Evolutionary conservation across 2,329 filamentous ascomycete genomes (phyloP), one percentile per base, ranked within the genome.

Genomic region (Cordyceps tenuipes): DNA sequence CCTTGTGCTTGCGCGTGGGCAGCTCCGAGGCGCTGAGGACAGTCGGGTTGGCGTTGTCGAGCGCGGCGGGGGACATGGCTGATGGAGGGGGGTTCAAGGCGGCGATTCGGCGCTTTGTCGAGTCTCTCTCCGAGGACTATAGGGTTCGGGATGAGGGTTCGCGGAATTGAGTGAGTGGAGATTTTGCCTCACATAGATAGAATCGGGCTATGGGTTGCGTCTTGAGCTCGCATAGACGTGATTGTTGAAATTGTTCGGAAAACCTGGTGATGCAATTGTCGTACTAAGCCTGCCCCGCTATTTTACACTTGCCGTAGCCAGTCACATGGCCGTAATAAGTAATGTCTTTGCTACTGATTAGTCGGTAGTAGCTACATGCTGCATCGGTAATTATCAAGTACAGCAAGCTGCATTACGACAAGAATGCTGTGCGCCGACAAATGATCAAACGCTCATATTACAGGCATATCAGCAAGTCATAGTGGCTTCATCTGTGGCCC

Each of bases 1-100:
- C 72, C 64, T 77, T 76, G 65, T 76, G 77, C 67, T 81, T 78
- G 65, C 92, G 87, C 34, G 90, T 94, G 49, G 94, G 92, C 55
- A 99, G 84, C 75, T 97, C 90, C 48, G 90, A 90, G 57, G 86
- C 83, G 75, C 87, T 95, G 68, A 97, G 79, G 70, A 99, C 92
- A 64, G 90, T 95, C 59, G 94, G 94, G 77, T 99, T 97, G 64
- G 89, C 91, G 75, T 96, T 96, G 66, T 87, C 83, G 51, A 80
- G 71, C 21, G 70, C 66, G 29, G 70, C 66, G 23, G 67, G 61
- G 15, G 65, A 63, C 67, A 70, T 70, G 58, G 19, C 65, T 62
- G 46, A 36, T 63, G 34, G 23, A 39, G n/a, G 54, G 31, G 49
- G 54, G 46, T 31, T 44, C 41, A 57, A 21, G 13, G 36, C 23